phyloP scores from a whole-genome alignment of 2,329 filamentous ascomycete genomes.

The Penicillium corylophilum region DNA sequence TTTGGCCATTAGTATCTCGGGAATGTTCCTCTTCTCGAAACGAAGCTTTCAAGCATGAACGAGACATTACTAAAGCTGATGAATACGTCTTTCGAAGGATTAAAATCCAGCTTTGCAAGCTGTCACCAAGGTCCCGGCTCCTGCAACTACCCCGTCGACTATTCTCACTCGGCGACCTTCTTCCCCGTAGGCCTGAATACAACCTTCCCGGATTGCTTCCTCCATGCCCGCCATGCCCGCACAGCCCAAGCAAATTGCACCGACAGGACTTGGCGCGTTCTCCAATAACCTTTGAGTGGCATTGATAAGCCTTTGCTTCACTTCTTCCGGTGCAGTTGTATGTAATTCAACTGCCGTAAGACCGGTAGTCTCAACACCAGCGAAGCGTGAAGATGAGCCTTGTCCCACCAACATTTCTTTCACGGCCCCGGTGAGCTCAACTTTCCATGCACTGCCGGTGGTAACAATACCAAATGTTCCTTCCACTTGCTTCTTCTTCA shows the following conservation, averaged over 20 bases:
- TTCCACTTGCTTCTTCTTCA: conserved; percentile 40
- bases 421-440: conserved; percentile 67
- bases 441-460: conserved; percentile 81
- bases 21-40: neutral
- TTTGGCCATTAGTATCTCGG: neutral
- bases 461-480: conserved; percentile 78
- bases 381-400: conserved; percentile 57
- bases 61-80: no score
- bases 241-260: conserved; percentile 79
- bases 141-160: conserved; percentile 64
- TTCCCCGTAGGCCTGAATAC: conserved; percentile 63
- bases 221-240: conserved; percentile 89
- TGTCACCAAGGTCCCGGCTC: conserved; percentile 36
- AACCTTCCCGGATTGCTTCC: conserved; percentile 68
- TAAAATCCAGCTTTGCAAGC: conserved; percentile 40
- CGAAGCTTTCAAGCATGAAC: neutral
- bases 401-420: conserved; percentile 59
- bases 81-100: neutral
- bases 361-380: conserved; percentile 78
- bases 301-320: conserved; percentile 64
- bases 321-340: conserved; percentile 61
- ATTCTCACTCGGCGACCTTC: conserved; percentile 63
- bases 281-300: conserved; percentile 67
- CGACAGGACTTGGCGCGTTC: conserved; percentile 51
- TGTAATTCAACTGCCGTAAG: conserved; percentile 79